Percentiles rank a stretch among this genome's conserved stretches.
phyloP scores from a whole-genome alignment of 768 basidiomycete genomes.

The Sistotremastrum niveocremeum region DNA sequence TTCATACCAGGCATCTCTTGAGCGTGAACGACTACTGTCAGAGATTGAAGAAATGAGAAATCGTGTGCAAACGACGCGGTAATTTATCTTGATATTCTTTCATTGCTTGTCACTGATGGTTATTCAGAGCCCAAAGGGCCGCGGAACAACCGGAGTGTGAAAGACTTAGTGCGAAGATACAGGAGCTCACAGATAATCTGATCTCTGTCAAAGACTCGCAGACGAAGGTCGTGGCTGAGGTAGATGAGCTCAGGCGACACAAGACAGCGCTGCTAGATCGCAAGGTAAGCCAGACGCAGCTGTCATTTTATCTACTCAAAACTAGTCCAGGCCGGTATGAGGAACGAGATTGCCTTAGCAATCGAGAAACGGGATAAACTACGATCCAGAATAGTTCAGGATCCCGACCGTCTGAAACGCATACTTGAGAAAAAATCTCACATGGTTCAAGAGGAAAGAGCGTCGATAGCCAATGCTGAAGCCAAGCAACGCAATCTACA shows the following conservation, averaged over 20 bases:
- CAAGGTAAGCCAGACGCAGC: constrained; percentile 29
- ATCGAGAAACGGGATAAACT: constrained; percentile 51
- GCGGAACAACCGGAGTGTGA: constrained; percentile 60
- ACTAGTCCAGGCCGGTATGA: constrained; percentile 39
- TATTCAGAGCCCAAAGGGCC: constrained; percentile 41
- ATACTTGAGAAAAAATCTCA: constrained; percentile 66
- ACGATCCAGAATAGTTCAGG: constrained; percentile 72
- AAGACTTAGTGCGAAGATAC: constrained; percentile 45
- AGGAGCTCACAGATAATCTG: constrained; percentile 46
- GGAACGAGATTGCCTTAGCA: constrained; percentile 43
- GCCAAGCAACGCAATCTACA: constrained; percentile 67
- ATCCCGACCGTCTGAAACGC: constrained; percentile 78
- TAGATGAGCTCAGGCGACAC: constrained; percentile 60
- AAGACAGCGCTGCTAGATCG: constrained; percentile 49
- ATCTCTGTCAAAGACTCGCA: constrained; percentile 59
- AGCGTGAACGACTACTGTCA: constrained; percentile 34
- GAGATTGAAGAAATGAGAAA: constrained; percentile 47
- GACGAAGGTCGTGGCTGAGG: constrained; percentile 41
- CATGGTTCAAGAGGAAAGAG: constrained; percentile 59
- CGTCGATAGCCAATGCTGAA: constrained; percentile 47
- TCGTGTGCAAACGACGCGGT: constrained; percentile 10
- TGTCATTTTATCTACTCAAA: neutral
- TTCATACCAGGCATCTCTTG: constrained; percentile 39
- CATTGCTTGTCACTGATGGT: neutral
- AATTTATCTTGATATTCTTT: neutral